These are phyloP conservation scores for Skeletonema costatum DNA, from an alignment of 108 stramenopile genomes.

Conservation along the genomic window DNA sequence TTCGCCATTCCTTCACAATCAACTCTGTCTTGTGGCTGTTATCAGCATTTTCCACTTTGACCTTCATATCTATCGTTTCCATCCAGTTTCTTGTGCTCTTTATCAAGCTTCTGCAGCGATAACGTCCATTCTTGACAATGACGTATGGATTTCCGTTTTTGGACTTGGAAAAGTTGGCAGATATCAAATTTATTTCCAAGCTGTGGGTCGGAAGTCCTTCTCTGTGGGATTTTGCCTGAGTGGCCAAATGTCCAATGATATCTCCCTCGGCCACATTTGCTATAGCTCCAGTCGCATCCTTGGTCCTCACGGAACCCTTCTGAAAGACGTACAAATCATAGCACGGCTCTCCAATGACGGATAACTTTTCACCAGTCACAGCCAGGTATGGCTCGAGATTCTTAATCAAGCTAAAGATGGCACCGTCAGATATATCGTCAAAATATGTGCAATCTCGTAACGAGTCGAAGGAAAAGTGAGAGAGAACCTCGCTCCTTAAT, in stretches of 20 bases:
- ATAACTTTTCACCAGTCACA: slow-evolving; percentile 44
- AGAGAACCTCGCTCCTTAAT: slow-evolving; percentile 34
- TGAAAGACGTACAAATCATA: slow-evolving; percentile 40
- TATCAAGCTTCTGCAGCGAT: slow-evolving; percentile 24
- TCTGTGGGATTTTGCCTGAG: slow-evolving; percentile 9
- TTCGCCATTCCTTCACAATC: slow-evolving; percentile 35
- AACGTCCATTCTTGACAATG: slow-evolving; percentile 27
- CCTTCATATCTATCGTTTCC: slow-evolving; percentile 35
- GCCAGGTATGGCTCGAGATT: slow-evolving; percentile 44
- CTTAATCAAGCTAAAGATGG: slow-evolving; percentile 38
- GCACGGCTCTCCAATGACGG: slow-evolving; percentile 45
- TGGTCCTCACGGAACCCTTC: slow-evolving; percentile 28
- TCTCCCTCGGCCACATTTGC: slow-evolving; percentile 27
- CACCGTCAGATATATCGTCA: slow-evolving; percentile 41
- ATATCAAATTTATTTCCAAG: slow-evolving; percentile 30
- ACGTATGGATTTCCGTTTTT: slow-evolving; percentile 40
- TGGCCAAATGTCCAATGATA: slow-evolving; percentile 49
- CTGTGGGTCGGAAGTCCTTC: slow-evolving; percentile 40
- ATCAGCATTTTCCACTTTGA: slow-evolving; percentile 16
- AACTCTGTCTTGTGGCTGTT: slow-evolving; percentile 23
- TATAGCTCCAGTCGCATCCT: slow-evolving; percentile 12
- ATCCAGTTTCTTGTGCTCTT: slow-evolving; percentile 45
- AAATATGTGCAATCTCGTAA: slow-evolving; percentile 40
- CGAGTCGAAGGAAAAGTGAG: slow-evolving; percentile 44
- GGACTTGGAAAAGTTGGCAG: slow-evolving; percentile 19